phyloP scores from a whole-genome alignment of 1,139 yeast genomes.

The Yamadazyma epiphylla region DNA sequence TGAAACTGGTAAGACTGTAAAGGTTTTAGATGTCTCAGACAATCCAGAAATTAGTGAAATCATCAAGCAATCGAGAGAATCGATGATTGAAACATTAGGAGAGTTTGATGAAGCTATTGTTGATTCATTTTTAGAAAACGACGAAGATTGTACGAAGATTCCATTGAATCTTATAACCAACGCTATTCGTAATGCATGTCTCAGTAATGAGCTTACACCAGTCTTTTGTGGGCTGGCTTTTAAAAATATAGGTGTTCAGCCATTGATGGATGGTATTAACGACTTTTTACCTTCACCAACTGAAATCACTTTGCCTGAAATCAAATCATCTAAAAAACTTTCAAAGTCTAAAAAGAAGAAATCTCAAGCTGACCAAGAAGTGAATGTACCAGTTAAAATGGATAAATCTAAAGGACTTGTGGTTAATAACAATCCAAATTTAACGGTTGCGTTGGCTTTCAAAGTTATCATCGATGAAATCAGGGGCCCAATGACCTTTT shows the following conservation, averaged over 20 bases:
- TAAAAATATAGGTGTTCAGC: slow-evolving; percentile 91
- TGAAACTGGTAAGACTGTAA: slow-evolving; percentile 53
- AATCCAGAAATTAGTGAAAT: slow-evolving; percentile 42
- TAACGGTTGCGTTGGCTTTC: slow-evolving; percentile 83
- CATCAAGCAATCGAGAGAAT: slow-evolving; percentile 58
- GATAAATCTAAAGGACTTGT: slow-evolving; percentile 46
- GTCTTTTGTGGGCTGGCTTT: slow-evolving; percentile 93
- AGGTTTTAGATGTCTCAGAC: slow-evolving; percentile 40
- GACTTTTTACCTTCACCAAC: slow-evolving; percentile 80
- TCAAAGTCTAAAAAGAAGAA: slow-evolving; percentile 12
- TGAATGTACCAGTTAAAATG: slow-evolving; percentile 29
- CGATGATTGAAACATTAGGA: slow-evolving; percentile 78
- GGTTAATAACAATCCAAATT: slow-evolving; percentile 50
- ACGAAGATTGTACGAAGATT: slow-evolving; percentile 65
- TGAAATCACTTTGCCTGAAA: slow-evolving; percentile 58
- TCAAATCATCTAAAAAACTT: slow-evolving; percentile 19
- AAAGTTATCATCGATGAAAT: slow-evolving; percentile 85
- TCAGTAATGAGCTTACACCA: slow-evolving; percentile 61
- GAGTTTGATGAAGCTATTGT: slow-evolving; percentile 76
- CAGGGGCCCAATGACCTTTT: slow-evolving; percentile 80
- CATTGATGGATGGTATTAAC: slow-evolving; percentile 78
- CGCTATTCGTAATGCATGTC: slow-evolving; percentile 63
- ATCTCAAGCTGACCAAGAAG: slow-evolving; percentile 10
- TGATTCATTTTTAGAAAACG: slow-evolving; percentile 69
- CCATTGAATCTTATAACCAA: slow-evolving; percentile 46